A percentile compares a stretch with the other conserved stretches of the same genome.
Conservation (phyloP, 2,329 filamentous ascomycete species). For the Mariannaea elegans region DNA sequence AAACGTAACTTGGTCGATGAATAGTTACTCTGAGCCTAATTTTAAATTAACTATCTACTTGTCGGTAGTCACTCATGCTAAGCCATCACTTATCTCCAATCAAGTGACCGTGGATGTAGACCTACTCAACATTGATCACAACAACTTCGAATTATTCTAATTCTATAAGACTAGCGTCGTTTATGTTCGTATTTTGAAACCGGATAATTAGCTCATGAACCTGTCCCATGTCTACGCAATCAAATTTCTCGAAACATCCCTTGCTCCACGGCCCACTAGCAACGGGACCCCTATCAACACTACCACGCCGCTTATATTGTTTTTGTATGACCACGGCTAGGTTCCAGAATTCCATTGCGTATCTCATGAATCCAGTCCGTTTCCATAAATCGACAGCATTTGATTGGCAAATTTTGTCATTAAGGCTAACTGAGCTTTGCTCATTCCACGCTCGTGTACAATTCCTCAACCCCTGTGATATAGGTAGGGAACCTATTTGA, state of each 20-base stretch:
- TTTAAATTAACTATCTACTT: no score
- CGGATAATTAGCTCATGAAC: slow-evolving; percentile 12
- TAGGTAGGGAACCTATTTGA: background rate
- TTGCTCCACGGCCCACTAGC: background rate
- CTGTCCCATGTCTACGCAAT: slow-evolving; percentile 10
- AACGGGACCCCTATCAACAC: background rate
- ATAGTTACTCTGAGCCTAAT: no score
- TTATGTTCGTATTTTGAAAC: slow-evolving; percentile 5
- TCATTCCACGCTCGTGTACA: slow-evolving; percentile 20
- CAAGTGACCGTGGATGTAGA: no score
- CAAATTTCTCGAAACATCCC: background rate
- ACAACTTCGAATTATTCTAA: no score
- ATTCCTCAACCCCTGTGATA: slow-evolving; percentile 13
- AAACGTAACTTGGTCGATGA: no score
- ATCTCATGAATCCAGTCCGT: slow-evolving; percentile 2
- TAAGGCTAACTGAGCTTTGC: no score
- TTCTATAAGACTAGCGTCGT: no score
- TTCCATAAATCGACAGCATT: background rate
- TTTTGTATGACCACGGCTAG: slow-evolving; percentile 4
- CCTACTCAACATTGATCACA: no score
- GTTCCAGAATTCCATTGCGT: slow-evolving; percentile 8
- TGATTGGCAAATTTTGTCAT: no score
- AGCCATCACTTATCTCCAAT: no score
- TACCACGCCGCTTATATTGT: background rate
- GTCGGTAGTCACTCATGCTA: no score